Evolutionary conservation across 1,139 yeast genomes (phyloP).

Genomic region (Lodderomyces parapsilosis): DNA sequence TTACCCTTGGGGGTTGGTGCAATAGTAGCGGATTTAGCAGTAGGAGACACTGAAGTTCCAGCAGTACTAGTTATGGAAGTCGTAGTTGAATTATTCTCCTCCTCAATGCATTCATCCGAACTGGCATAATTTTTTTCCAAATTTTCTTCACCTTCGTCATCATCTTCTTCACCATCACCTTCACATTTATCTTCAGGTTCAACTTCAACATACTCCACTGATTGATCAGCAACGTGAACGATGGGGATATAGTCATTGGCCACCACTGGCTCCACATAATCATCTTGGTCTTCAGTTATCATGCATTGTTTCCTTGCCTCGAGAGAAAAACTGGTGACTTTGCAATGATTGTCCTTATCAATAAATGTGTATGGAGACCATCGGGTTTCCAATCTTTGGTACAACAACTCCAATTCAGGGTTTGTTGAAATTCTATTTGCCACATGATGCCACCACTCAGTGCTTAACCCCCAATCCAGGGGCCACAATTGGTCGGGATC

Average conservation of each 20-base stretch:
- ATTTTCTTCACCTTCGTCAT: background rate
- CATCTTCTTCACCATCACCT: background rate
- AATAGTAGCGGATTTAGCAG: background rate
- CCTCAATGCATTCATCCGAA: background rate
- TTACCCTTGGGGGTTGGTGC: slow-evolving; percentile 1
- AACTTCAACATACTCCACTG: slow-evolving; percentile 17
- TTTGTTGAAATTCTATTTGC: slow-evolving; percentile 16
- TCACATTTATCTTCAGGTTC: slow-evolving; percentile 7
- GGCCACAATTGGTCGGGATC: slow-evolving; percentile 31
- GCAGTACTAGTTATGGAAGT: background rate
- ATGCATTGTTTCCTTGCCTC: slow-evolving; percentile 23
- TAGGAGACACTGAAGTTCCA: slow-evolving; percentile 1
- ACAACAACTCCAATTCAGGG: slow-evolving; percentile 17
- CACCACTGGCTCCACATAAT: slow-evolving; percentile 19
- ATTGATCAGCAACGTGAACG: slow-evolving; percentile 16
- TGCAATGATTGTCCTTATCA: slow-evolving; percentile 21
- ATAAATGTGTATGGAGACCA: slow-evolving; percentile 6
- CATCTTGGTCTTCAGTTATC: slow-evolving; percentile 26
- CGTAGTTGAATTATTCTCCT: slow-evolving; percentile 1
- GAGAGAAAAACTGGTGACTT: slow-evolving; percentile 25
- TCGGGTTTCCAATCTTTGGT: slow-evolving; percentile 16
- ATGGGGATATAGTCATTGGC: slow-evolving; percentile 19
- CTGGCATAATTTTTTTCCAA: slow-evolving; percentile 1
- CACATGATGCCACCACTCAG: slow-evolving; percentile 28
- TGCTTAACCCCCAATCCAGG: slow-evolving; percentile 21